phyloP scores from a whole-genome alignment of 176 grass and related monocot genomes.

The Luzula sylvatica region DNA sequence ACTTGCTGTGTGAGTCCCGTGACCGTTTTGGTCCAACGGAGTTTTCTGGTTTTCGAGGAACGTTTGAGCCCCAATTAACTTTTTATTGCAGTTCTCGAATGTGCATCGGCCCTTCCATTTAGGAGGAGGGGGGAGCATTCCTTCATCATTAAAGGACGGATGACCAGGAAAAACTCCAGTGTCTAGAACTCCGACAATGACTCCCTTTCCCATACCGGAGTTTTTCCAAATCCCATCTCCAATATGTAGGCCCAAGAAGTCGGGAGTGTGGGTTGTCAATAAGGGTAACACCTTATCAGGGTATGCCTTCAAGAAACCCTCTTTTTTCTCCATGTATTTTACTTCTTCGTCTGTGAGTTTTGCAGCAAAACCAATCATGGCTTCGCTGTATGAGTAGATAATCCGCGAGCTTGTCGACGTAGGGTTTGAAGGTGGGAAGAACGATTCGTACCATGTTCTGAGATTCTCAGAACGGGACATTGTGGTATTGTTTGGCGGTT shows the following conservation, averaged over 20 bases:
- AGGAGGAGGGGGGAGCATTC: conserved; percentile 21
- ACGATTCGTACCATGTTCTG: conserved; percentile 41
- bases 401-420: neutral
- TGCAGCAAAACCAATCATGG: conserved; percentile 29
- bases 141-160: conserved; percentile 37
- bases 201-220: conserved; percentile 34
- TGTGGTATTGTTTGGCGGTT: conserved; percentile 5
- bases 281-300: conserved; percentile 17
- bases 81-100: conserved; percentile 34
- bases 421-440: conserved; percentile 20
- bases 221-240: conserved; percentile 14
- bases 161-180: conserved; percentile 25
- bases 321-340: conserved; percentile 15
- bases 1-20: conserved; percentile 50
- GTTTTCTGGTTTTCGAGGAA: neutral
- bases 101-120: conserved; percentile 37
- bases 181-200: conserved; percentile 37
- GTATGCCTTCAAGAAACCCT: conserved; percentile 25
- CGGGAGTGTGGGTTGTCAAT: conserved; percentile 37
- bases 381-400: conserved; percentile 37
- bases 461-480: neutral
- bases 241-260: conserved; percentile 26
- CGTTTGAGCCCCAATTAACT: conserved; percentile 25
- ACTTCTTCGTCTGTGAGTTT: conserved; percentile 23
- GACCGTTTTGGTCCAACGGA: conserved; percentile 13